Conservation (phyloP, 208 protist genomes). For the Strigomonas culicis region DNA sequence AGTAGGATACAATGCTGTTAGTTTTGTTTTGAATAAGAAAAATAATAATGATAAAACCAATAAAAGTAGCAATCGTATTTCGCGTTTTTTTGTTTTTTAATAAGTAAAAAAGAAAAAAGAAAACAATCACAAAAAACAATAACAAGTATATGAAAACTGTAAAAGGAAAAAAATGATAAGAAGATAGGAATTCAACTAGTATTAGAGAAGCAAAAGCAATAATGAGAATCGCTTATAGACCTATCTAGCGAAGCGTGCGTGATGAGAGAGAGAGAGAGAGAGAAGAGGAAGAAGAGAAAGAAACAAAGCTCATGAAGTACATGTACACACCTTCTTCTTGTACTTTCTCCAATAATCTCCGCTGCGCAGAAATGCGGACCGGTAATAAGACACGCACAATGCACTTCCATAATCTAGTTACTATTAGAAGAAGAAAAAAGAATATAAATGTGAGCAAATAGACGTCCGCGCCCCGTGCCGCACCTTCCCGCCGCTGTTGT, state of each 20-base stretch:
- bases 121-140: neutral
- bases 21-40: constrained; percentile 6
- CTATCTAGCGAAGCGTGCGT: neutral
- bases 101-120: constrained; percentile 3
- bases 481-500: no score
- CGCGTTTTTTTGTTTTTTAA: constrained; percentile 6
- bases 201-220: neutral
- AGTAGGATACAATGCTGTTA: no score
- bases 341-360: neutral
- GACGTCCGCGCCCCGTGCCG: no score
- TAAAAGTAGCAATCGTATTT: neutral
- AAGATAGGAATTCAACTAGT: neutral
- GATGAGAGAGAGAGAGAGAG: neutral
- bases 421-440: no score
- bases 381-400: no score
- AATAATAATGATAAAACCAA: constrained; percentile 3
- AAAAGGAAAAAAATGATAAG: neutral
- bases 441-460: no score
- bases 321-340: neutral
- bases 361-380: no score
- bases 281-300: neutral
- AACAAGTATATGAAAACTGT: constrained; percentile 11
- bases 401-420: no score
- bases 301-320: neutral
- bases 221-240: neutral